Evolutionary conservation across 2,329 filamentous ascomycete species (phyloP), one percentile per base, ranked within the genome.

Genomic region (Didymella arachidicola): DNA sequence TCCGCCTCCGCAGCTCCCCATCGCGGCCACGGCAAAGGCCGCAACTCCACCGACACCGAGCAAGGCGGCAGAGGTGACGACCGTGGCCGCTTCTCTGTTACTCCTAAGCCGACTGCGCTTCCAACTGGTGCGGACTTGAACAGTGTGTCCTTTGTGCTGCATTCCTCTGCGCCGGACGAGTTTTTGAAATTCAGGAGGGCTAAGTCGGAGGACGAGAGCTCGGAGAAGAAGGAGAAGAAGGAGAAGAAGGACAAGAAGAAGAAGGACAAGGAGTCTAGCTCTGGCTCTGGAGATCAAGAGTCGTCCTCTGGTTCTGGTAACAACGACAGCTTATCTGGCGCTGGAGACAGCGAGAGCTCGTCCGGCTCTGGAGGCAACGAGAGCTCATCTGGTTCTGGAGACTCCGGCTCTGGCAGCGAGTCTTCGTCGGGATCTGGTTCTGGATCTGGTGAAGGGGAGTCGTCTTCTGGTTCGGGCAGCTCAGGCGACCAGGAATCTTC

Each of bases 1-100:
- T 57, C 65, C 18, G 62, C 57, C 46, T 59, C 58, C 26, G 61
- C 69, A 3, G 66, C 63, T 22, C 62, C 61, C 45, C 66, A 61
- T 16, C 30, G 22, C 30, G 42, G 51, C 19, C n/a, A 48, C 26
- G n/a, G 43, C 34, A 39, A 38, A 36, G 48, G 34, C 27, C 46
- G 58, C 38, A 47, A 52, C 41, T 44, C 18, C 32, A 61, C 59
- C 18, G 54, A 58, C 7, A 53, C 26, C 26, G 30, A 34, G n/a
- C 43, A 26, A 3, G 32, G 30, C 7, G 39, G 50, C 22, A 57
- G 48, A 18, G 36, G 29, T n/a, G n/a, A 30, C 12, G 49, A 44
- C 14, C 38, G 44, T 14, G 39, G 49, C 8, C 49, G 41, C 29
- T 12, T 11, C 10, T 10, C 32, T 25, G 30, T 54, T 41, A 66